Conservation (phyloP, 257 asterid genomes). For the Solanum arcanum region DNA sequence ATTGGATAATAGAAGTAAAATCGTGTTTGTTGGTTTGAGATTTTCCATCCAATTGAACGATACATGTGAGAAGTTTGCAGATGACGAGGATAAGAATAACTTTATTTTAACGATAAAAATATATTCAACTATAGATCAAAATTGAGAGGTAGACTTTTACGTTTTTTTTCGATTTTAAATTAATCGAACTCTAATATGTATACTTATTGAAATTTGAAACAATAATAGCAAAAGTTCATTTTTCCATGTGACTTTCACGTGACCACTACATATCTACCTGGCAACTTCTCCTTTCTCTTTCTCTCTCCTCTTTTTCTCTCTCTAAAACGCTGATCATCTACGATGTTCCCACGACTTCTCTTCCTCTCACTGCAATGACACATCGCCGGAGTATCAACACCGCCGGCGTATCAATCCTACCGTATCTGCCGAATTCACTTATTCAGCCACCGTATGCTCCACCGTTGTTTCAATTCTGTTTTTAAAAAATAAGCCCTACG, state of each 20-base stretch:
- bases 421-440: not conserved
- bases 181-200: not conserved
- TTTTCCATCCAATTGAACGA: not conserved
- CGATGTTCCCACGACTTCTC: not conserved
- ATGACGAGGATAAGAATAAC: not conserved
- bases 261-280: not conserved
- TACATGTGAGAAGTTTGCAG: not conserved
- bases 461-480: not conserved
- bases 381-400: not conserved
- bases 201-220: not conserved
- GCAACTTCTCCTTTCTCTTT: not conserved
- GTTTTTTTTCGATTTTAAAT: too few species aligned
- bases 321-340: not conserved
- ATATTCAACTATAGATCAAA: too few species aligned
- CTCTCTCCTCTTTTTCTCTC: not conserved
- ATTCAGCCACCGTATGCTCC: not conserved
- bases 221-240: not conserved
- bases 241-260: not conserved
- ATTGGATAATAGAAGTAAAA: too few species aligned
- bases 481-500: not conserved
- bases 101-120: too few species aligned
- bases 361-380: not conserved
- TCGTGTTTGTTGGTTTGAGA: too few species aligned
- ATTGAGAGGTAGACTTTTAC: fast-evolving
- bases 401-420: not conserved